These are phyloP conservation scores for Phylloporus scabripes DNA, from an alignment of 768 basidiomycete species.

Conservation along the genomic window DNA sequence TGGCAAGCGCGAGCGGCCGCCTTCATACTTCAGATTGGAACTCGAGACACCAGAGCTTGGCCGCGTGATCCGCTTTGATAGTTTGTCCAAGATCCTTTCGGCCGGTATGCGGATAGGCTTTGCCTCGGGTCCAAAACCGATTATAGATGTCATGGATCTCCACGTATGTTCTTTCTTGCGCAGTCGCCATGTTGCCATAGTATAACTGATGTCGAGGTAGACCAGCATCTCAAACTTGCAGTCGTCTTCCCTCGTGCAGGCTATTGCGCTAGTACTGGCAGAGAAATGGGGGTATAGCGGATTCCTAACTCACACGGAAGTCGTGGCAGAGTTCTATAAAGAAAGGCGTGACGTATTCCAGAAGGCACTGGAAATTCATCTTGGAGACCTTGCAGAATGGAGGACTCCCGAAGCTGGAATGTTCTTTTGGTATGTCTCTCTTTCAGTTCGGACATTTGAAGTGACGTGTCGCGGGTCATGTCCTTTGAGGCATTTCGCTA, in stretches of 20 bases:
- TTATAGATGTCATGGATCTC: slow-evolving; percentile 66
- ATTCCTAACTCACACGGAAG: slow-evolving; percentile 61
- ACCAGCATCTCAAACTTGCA: slow-evolving; percentile 66
- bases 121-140: slow-evolving; percentile 62
- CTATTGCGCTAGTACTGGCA: slow-evolving; percentile 53
- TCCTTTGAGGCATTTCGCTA: slow-evolving; percentile 3
- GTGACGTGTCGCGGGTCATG: slow-evolving; percentile 2
- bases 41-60: slow-evolving; percentile 60
- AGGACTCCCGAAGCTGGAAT: slow-evolving; percentile 69
- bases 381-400: slow-evolving; percentile 76
- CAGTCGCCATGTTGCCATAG: slow-evolving; percentile 9
- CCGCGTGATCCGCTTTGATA: slow-evolving; percentile 83
- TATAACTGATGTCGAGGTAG: slow-evolving; percentile 32
- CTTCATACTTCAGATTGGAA: slow-evolving; percentile 83
- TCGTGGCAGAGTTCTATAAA: slow-evolving; percentile 70
- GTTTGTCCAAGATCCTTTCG: slow-evolving; percentile 77
- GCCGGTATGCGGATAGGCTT: slow-evolving; percentile 80
- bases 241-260: slow-evolving; percentile 57
- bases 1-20: slow-evolving; percentile 53
- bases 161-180: slow-evolving; percentile 43
- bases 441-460: slow-evolving; percentile 8
- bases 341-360: slow-evolving; percentile 76
- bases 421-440: slow-evolving; percentile 71
- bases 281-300: slow-evolving; percentile 72
- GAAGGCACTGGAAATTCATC: slow-evolving; percentile 63